These are phyloP conservation scores for Umbelopsis sp. DNA, from an alignment of 192 early-diverging fungal species.

Conservation along the genomic window DNA sequence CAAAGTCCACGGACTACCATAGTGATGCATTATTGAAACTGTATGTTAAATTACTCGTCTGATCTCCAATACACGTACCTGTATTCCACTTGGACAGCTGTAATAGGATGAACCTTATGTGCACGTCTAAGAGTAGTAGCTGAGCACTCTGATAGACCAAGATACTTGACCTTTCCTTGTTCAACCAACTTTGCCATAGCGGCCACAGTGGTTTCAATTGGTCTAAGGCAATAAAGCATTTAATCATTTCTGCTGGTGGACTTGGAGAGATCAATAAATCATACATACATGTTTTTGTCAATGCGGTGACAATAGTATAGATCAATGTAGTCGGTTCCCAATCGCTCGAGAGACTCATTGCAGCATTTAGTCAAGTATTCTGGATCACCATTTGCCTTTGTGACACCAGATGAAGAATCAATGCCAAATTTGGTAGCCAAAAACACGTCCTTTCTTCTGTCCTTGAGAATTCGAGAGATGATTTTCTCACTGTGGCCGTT, in stretches of 20 bases:
- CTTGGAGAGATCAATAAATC: no score
- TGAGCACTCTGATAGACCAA: conserved; percentile 57
- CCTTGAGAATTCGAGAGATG: neutral
- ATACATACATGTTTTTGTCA: conserved; percentile 24
- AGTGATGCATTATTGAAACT: no score
- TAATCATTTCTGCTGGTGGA: no score
- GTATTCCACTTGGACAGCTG: no score
- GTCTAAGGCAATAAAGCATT: conserved; percentile 13
- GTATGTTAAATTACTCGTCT: no score
- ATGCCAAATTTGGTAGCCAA: conserved; percentile 67
- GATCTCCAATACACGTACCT: no score
- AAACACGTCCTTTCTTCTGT: conserved; percentile 50
- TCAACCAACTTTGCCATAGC: conserved; percentile 41
- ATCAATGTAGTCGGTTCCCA: conserved; percentile 36
- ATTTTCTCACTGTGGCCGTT: conserved; percentile 35
- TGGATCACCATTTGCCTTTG: conserved; percentile 34
- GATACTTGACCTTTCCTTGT: conserved; percentile 39
- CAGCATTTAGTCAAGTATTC: conserved; percentile 46
- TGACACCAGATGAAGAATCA: neutral
- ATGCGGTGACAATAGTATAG: conserved; percentile 41
- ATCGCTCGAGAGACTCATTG: conserved; percentile 20
- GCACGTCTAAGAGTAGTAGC: conserved; percentile 62
- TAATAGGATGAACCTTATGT: conserved; percentile 30
- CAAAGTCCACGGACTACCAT: conserved; percentile 46
- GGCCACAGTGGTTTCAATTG: conserved; percentile 38